phyloP scores from a whole-genome alignment of 2,329 filamentous ascomycete species.

The Alternaria incomplexa region DNA sequence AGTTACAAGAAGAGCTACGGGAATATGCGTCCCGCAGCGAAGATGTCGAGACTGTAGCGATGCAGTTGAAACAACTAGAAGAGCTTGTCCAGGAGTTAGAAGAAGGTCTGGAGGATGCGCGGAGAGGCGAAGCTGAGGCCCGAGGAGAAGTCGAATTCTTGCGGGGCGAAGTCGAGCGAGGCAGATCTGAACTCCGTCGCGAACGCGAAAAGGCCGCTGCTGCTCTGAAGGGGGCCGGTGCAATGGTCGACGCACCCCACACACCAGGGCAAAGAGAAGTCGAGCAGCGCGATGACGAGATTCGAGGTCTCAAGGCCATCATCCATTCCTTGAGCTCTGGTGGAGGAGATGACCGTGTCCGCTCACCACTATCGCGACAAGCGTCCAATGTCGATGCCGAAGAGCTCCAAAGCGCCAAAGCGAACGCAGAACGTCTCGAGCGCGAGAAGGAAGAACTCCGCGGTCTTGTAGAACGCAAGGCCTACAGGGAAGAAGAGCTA shows the following conservation, averaged over 20 bases:
- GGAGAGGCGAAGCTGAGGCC: conserved; percentile 92
- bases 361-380: conserved; percentile 40
- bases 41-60: conserved; percentile 89
- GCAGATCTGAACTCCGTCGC: conserved; percentile 82
- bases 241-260: conserved; percentile 51
- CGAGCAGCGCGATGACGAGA: conserved; percentile 96
- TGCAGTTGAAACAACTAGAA: conserved; percentile 91
- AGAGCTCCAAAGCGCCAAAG: conserved; percentile 63
- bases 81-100: conserved; percentile 96
- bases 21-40: conserved; percentile 82
- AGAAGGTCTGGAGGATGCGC: conserved; percentile 92
- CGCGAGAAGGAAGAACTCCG: conserved; percentile 81
- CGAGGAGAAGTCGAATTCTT: conserved; percentile 95
- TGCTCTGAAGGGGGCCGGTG: conserved; percentile 61
- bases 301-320: conserved; percentile 94
- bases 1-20: conserved; percentile 80
- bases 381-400: conserved; percentile 45
- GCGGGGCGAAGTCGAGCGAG: conserved; percentile 90
- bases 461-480: conserved; percentile 73
- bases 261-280: conserved; percentile 70
- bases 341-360: conserved; percentile 51
- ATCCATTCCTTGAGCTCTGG: conserved; percentile 93
- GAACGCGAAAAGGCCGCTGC: conserved; percentile 83
- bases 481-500: conserved; percentile 78
- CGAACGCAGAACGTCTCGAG: conserved; percentile 73